Base-by-base conservation (phyloP, 2,329 filamentous ascomycete species). In the Cercospora citrullina region DNA sequence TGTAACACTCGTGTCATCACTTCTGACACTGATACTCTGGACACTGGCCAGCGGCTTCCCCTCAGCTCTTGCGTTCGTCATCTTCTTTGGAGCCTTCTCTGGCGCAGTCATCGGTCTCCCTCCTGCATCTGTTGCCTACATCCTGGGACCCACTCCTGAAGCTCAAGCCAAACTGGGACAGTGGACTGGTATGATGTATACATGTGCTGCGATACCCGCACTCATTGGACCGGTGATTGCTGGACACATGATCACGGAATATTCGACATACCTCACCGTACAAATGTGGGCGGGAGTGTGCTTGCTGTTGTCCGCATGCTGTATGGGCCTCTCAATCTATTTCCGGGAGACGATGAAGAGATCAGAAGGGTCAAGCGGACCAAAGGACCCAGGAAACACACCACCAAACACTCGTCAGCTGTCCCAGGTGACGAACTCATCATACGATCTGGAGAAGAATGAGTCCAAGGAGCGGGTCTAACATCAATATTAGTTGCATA, bases 141-240 rank as follows among this genome's bases (percentile, higher is more conserved):
- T 85, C 48, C 78, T 85, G 66, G 79, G 76, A 7, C 67, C 69
- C 5, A 67, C 72, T 42, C 68, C 73, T 65, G 64, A 75, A 36
- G 70, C 72, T 5, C 76, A 79, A 58, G 73, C 79, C 61, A 81
- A 80, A 65, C 80, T 85, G 7, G 84, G 84, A 14, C 83, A 85
- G 63, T 85, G 84, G 83, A 81, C 79, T 3, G 84, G 84, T 51
- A 84, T 85, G 83, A 84, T 85, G 83, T 85, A 84, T 76, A 80
- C 79, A 10, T 75, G 77, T 55, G 79, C 82, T 8, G 82, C 82
- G 1, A 72, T 81, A 1, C 81, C 80, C n/a, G 79, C 82, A 1
- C 77, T 85, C 9, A 76, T 78, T 4, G 84, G 84, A 2, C 83
- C 84, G 1, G 74, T 84, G 66, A 80, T 85, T 65, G 81, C 81